A percentile compares a stretch with the other conserved stretches of the same genome.
phyloP scores from a whole-genome alignment of 202 grass and related monocot species.

The Brachypodium distachyon region DNA sequence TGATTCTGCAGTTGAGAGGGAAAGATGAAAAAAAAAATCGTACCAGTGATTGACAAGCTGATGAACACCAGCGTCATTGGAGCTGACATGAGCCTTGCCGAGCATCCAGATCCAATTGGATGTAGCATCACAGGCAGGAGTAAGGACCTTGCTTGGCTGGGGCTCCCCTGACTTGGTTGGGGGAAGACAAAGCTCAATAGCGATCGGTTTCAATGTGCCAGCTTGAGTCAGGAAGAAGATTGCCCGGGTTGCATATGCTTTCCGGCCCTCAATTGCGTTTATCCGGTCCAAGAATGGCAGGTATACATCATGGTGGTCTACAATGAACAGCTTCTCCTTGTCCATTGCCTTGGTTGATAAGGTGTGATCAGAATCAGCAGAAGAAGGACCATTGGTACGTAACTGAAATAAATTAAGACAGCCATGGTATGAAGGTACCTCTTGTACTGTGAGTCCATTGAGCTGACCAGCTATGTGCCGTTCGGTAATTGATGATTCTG shows the following conservation, averaged over 20 bases:
- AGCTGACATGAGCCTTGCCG: constrained; percentile 87
- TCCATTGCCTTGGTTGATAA: constrained; percentile 67
- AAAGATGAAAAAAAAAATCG: background rate
- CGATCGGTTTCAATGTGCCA: constrained; percentile 86
- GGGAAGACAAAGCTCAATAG: constrained; percentile 79
- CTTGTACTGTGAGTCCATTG: constrained; percentile 70
- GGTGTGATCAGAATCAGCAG: constrained; percentile 2
- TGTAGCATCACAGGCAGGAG: constrained; percentile 76
- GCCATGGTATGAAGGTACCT: constrained; percentile 40
- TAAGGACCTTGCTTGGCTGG: constrained; percentile 56
- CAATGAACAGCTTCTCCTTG: constrained; percentile 67
- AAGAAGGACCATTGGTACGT: background rate
- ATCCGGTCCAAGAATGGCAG: constrained; percentile 89
- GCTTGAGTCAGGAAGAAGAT: constrained; percentile 74
- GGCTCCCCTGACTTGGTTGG: constrained; percentile 43
- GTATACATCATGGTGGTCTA: constrained; percentile 75
- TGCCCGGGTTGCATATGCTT: constrained; percentile 79
- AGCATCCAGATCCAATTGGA: constrained; percentile 98
- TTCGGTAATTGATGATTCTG: constrained; percentile 78
- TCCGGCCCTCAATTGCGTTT: constrained; percentile 75
- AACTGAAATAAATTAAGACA: constrained; percentile 1
- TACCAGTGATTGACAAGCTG: constrained; percentile 98
- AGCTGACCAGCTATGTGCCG: constrained; percentile 66
- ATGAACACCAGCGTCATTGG: constrained; percentile 93
- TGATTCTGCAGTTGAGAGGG: background rate